These are phyloP conservation scores for Cryptomeria japonica DNA, from an alignment of 75 land plant species.

Conservation along the genomic window DNA sequence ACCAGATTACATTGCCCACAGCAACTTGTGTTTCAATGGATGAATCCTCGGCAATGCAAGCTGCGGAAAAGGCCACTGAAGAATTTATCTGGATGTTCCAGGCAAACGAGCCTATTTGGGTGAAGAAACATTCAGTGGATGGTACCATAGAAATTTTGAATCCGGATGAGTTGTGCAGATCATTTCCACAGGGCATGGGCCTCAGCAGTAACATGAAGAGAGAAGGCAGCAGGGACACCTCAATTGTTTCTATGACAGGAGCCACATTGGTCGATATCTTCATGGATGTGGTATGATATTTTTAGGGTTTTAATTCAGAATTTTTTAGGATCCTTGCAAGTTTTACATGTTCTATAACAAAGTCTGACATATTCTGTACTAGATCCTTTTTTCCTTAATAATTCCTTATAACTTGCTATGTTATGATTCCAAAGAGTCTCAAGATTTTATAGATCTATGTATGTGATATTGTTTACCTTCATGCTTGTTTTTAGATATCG, in stretches of 20 bases:
- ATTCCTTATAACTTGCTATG: too few species aligned
- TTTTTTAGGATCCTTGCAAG: not conserved
- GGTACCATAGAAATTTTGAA: conserved; percentile 56
- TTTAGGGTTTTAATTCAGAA: too few species aligned
- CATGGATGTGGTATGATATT: conserved; percentile 53
- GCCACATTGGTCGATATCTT: conserved; percentile 59
- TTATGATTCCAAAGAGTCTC: too few species aligned
- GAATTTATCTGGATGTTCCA: conserved; percentile 47
- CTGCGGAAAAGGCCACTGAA: conserved; percentile 50
- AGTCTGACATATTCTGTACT: too few species aligned
- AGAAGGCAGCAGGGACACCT: conserved; percentile 66
- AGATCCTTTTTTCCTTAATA: not conserved
- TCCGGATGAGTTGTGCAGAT: conserved; percentile 48
- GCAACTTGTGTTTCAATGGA: conserved; percentile 40
- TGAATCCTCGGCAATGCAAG: conserved; percentile 49
- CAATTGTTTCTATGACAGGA: conserved; percentile 61
- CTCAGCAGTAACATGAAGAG: conserved; percentile 17
- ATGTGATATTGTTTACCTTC: not conserved
- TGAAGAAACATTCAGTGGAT: conserved; percentile 16
- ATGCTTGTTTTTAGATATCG: not conserved
- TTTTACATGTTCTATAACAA: not conserved
- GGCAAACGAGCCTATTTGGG: conserved; percentile 63
- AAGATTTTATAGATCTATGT: not conserved
- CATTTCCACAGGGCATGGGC: conserved; percentile 30
- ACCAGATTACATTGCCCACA: conserved; percentile 7